Conservation (phyloP, 2,329 filamentous ascomycete genomes). For the Arachnomyces sp. region DNA sequence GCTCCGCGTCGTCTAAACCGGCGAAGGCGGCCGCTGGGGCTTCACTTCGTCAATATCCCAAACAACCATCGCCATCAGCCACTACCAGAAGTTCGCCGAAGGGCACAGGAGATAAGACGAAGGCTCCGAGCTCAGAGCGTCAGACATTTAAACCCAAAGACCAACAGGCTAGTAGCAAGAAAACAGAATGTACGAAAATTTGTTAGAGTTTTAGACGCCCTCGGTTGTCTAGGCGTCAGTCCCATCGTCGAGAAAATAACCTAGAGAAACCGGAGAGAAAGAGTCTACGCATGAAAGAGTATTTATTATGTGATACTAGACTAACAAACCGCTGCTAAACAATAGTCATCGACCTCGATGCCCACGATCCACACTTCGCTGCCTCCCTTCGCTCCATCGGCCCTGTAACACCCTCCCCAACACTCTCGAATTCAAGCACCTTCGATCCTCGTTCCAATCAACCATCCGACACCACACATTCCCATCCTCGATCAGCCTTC, state of each 20-base stretch:
- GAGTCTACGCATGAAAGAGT: too few relatives aligned
- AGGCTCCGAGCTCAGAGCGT: not conserved
- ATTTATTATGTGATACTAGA: not conserved
- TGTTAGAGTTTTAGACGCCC: too few relatives aligned
- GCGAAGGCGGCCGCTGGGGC: conserved; percentile 42
- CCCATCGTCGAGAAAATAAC: not conserved
- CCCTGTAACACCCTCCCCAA: conserved; percentile 51
- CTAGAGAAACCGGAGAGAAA: too few relatives aligned
- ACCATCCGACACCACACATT: conserved; percentile 17
- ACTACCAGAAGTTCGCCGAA: conserved; percentile 12
- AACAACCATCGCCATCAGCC: conserved; percentile 33
- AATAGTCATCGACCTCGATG: conserved; percentile 53
- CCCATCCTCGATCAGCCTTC: conserved; percentile 29
- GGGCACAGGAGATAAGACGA: conserved; percentile 5
- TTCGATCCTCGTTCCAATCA: conserved; percentile 30
- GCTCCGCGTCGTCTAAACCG: conserved; percentile 52
- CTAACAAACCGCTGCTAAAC: conserved; percentile 1
- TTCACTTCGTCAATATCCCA: conserved; percentile 49
- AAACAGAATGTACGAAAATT: conserved; percentile 30
- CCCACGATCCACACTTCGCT: conserved; percentile 60
- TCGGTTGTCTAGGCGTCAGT: conserved; percentile 1
- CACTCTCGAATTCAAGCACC: conserved; percentile 48
- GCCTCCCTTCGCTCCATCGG: conserved; percentile 66
- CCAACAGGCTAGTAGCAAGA: conserved; percentile 21
- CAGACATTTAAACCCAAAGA: not conserved